Percentiles rank a stretch among this genome's conserved stretches.
Evolutionary conservation across 805 yeast species (phyloP).

Genomic region (Metschnikowia matae): DNA sequence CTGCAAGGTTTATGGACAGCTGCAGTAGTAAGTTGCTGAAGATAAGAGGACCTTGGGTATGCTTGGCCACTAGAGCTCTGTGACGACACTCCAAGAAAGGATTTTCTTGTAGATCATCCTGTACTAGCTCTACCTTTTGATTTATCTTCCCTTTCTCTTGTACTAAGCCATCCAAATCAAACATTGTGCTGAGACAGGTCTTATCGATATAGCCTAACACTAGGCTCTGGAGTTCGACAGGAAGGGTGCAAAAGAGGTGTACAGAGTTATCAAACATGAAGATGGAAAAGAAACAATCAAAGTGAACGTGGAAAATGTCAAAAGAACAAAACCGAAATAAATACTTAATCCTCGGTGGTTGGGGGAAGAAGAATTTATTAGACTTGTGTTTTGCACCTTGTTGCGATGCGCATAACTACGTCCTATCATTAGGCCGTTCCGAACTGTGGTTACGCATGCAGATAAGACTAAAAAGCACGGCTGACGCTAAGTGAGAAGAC

Average conservation of each 20-base stretch:
- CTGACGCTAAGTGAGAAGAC: background rate
- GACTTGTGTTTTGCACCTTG: background rate
- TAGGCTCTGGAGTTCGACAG: conserved; percentile 17
- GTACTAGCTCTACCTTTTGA: too few relatives aligned
- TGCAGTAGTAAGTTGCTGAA: conserved; percentile 11
- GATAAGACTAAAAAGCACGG: background rate
- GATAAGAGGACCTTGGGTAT: conserved; percentile 8
- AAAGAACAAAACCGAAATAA: background rate
- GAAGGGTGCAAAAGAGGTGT: conserved; percentile 13
- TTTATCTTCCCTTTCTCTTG: background rate
- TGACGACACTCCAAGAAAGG: conserved; percentile 12
- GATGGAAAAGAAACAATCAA: too few relatives aligned
- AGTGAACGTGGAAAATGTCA: background rate
- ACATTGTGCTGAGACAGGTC: conserved; percentile 15
- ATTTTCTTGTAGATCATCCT: background rate
- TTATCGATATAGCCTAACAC: conserved; percentile 14
- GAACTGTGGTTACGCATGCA: conserved; percentile 1
- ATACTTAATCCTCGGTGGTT: background rate
- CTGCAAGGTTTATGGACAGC: conserved; percentile 9
- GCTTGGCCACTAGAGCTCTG: conserved; percentile 14
- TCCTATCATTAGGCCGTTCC: background rate
- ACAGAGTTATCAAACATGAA: conserved; percentile 4
- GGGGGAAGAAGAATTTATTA: background rate
- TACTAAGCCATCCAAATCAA: conserved; percentile 10
- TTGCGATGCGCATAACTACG: conserved; percentile 1